Evolutionary conservation across 768 basidiomycete genomes (phyloP), one percentile per base, ranked within the genome.

Genomic region (Lactarius akahatsu): DNA sequence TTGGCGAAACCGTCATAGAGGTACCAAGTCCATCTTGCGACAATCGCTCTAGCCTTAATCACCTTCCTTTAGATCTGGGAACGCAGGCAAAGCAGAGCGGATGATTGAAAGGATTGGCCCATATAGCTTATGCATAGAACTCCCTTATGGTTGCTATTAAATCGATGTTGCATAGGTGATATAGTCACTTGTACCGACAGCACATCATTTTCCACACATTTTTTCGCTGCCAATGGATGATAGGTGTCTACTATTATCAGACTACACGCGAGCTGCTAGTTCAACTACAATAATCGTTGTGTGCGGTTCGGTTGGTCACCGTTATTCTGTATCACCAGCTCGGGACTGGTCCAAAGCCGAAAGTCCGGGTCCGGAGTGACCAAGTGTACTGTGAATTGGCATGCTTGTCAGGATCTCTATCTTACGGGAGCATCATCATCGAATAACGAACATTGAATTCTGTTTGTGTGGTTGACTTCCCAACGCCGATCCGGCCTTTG

Each of bases 1-100:
- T 99, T 41, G 96, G 96, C 32, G 97, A 98, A 76, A 93, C 91
- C n/a, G 90, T 96, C 38, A 79, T 99, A 59, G 97, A 99, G 85
- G 95, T 95, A 57, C 36, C 16, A 57, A 56, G 18, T 23, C 64
- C 34, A 43, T n/a, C 62, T 20, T 68, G 32, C 28, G 36, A 26
- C 66, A 52, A 64, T 65, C 68, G 34, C 30, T 3, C 30, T 55
- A n/a, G 40, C 20, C 16, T 65, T 56, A 30, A 63, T 59, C 13
- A 41, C 57, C 28, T 6, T 30, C 58, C 16, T 64, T 36, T 66
- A 69, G 56, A 64, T 68, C 54, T 68, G 67, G 67, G 67, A 68
- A 68, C 64, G 67, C 41, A 59, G 65, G 34, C 4, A 67, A 50
- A 11, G 16, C 26, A 41, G 23, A 13, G 18, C 4, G 23, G 57